A percentile compares a stretch with the other conserved stretches of the same genome.
phyloP scores from a whole-genome alignment of 305 asterid genomes.

The Fraxinus paxiana region DNA sequence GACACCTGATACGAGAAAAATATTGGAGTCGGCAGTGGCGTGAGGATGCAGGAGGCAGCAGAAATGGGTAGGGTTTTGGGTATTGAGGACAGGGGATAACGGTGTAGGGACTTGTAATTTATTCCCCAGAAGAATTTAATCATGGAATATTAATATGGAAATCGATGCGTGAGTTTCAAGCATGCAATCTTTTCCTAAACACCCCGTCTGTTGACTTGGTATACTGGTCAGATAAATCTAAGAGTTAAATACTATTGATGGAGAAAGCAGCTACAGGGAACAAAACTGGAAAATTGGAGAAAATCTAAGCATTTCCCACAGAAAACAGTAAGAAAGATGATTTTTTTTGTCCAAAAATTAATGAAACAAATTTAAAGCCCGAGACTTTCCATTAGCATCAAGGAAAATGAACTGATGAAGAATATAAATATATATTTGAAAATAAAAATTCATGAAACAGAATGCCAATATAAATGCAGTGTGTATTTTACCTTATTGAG shows the following conservation, averaged over 20 bases:
- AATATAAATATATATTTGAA: background rate
- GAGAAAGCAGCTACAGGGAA: background rate
- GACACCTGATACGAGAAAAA: background rate
- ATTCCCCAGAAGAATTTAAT: background rate
- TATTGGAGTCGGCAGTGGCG: background rate
- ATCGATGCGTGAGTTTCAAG: background rate
- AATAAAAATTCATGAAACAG: background rate
- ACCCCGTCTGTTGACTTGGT: background rate
- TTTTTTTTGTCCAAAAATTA: background rate
- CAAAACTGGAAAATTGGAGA: background rate
- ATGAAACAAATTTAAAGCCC: background rate
- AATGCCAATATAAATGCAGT: background rate
- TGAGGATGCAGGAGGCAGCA: constrained; percentile 10
- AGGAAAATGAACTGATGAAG: background rate
- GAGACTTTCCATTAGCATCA: background rate
- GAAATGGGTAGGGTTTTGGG: constrained; percentile 22
- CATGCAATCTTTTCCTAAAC: background rate
- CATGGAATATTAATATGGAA: background rate
- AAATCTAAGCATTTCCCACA: background rate
- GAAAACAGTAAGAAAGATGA: background rate
- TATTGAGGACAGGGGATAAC: background rate
- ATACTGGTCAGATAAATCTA: background rate
- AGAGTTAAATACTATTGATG: background rate
- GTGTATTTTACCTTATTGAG: background rate
- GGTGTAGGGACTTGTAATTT: background rate